Evolutionary conservation across 2,329 filamentous ascomycete species (phyloP).

Genomic region (Fusarium citri): DNA sequence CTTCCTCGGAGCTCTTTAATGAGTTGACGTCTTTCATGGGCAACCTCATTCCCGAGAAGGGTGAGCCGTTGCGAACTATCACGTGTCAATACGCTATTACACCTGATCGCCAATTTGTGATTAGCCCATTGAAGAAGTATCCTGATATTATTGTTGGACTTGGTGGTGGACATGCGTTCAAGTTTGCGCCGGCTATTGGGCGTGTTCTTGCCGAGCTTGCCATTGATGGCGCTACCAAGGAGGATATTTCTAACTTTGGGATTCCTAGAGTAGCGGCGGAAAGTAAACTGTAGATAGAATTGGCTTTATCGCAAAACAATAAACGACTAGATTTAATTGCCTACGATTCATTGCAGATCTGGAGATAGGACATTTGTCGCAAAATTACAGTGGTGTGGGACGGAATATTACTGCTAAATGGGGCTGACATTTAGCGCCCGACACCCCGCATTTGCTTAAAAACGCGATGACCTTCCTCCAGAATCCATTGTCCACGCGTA

Average conservation of each 20-base stretch:
- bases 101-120: slow-evolving; percentile 41
- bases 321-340: not conserved
- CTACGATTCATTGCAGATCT: not conserved
- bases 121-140: slow-evolving; percentile 33
- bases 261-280: not conserved
- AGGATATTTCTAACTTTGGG: slow-evolving; percentile 23
- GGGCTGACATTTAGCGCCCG: not conserved
- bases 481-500: not conserved
- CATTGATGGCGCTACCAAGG: slow-evolving; percentile 36
- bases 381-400: not conserved
- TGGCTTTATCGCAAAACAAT: not conserved
- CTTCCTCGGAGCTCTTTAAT: slow-evolving; percentile 2
- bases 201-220: slow-evolving; percentile 44
- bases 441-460: not conserved
- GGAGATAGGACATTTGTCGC: not conserved
- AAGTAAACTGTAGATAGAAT: slow-evolving; percentile 2
- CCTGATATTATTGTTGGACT: slow-evolving; percentile 35
- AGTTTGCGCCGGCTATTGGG: slow-evolving; percentile 44
- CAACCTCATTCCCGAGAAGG: slow-evolving; percentile 22
- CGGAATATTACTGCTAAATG: not conserved
- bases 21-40: slow-evolving; percentile 22
- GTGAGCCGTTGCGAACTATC: slow-evolving; percentile 33
- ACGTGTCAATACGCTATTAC: slow-evolving; percentile 46
- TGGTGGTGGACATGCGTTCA: slow-evolving; percentile 42
- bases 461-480: not conserved